Conservation (phyloP, 306 rosid species). For the Rosa lucieae region DNA sequence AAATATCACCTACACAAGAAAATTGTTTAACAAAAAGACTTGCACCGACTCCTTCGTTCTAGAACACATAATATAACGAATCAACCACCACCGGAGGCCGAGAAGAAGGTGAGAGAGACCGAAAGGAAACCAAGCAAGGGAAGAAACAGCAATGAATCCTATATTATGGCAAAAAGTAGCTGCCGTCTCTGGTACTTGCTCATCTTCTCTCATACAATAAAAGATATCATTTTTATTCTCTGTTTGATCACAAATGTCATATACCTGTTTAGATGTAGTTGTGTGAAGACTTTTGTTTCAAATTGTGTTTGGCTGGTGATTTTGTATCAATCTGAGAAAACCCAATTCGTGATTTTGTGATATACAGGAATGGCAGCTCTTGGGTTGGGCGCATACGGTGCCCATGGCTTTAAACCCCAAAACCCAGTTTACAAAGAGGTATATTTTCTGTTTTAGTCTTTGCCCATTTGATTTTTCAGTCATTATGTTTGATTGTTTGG, state of each 20-base stretch:
- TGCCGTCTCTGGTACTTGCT: slow-evolving; percentile 62
- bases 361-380: slow-evolving; percentile 81
- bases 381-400: slow-evolving; percentile 87
- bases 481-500: not conserved
- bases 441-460: not conserved
- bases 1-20: no score
- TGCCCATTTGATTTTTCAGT: slow-evolving; percentile 9
- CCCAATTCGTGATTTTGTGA: slow-evolving; percentile 8
- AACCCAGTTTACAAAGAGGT: slow-evolving; percentile 79
- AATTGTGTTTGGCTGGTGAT: not conserved
- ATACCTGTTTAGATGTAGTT: not conserved
- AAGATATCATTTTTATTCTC: not conserved
- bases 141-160: slow-evolving; percentile 50
- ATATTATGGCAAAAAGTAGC: slow-evolving; percentile 87
- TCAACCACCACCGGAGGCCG: not conserved
- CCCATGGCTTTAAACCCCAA: slow-evolving; percentile 84
- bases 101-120: not conserved
- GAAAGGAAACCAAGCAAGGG: slow-evolving; percentile 2
- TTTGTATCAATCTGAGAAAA: not conserved
- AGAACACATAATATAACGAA: not conserved
- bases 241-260: not conserved
- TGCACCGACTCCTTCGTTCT: not conserved
- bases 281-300: not conserved
- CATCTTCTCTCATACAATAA: not conserved
- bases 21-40: no score